Percentiles rank a stretch among this genome's conserved stretches.
Evolutionary conservation across 2,329 filamentous ascomycete genomes (phyloP).

Genomic region (Beauveria asiatica): DNA sequence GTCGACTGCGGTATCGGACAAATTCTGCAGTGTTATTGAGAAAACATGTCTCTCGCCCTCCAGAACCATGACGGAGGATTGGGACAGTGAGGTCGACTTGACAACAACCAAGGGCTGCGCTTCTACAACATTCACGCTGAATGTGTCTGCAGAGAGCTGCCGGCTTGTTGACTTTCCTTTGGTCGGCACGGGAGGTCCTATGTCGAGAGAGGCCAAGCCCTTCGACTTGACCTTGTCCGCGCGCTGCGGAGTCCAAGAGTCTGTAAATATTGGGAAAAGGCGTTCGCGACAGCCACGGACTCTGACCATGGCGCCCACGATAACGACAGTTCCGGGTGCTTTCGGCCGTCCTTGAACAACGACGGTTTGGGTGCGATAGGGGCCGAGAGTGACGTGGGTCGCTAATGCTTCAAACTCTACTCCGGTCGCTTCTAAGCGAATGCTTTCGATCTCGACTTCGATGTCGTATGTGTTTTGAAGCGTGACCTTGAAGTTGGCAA

Average conservation of each 20-base stretch:
- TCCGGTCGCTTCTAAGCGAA: constrained; percentile 67
- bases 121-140: constrained; percentile 67
- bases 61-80: constrained; percentile 83
- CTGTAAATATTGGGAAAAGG: constrained; percentile 73
- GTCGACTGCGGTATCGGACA: constrained; percentile 68
- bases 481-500: constrained; percentile 68
- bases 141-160: constrained; percentile 37
- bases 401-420: constrained; percentile 59
- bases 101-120: constrained; percentile 70
- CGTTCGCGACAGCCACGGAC: constrained; percentile 75
- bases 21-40: constrained; percentile 71
- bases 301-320: constrained; percentile 72
- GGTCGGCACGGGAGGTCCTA: constrained; percentile 24
- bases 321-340: constrained; percentile 56
- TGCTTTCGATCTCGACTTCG: constrained; percentile 78
- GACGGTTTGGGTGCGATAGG: constrained; percentile 75
- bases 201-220: constrained; percentile 52
- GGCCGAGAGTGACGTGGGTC: constrained; percentile 62
- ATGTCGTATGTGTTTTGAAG: constrained; percentile 94
- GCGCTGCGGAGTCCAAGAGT: constrained; percentile 63
- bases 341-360: constrained; percentile 61
- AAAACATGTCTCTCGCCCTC: constrained; percentile 80
- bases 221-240: constrained; percentile 69
- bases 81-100: constrained; percentile 67
- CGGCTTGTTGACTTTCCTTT: constrained; percentile 29